Evolutionary conservation across 768 basidiomycete genomes (phyloP).

Genomic region (Fibroporia radiculosa): DNA sequence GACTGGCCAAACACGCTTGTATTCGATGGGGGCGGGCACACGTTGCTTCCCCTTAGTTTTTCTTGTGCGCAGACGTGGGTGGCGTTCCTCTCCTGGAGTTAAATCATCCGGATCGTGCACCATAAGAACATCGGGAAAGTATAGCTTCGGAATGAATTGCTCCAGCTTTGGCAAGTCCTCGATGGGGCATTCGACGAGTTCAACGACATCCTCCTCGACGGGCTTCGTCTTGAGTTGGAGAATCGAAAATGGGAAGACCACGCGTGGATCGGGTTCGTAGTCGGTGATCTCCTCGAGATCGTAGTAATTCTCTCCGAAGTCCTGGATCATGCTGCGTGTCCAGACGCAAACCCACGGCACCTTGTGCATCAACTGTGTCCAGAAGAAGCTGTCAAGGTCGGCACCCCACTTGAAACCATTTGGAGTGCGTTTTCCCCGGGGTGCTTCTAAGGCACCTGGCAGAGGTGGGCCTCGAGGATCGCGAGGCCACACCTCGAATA

Average conservation of each 20-base stretch:
- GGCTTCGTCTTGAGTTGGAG: conserved; percentile 3
- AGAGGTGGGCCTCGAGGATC: conserved; percentile 12
- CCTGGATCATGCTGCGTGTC: conserved; percentile 29
- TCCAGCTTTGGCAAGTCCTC: conserved; percentile 20
- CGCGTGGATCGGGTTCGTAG: conserved; percentile 9
- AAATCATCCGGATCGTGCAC: conserved; percentile 18
- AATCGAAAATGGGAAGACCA: conserved; percentile 12
- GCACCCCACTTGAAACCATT: conserved; percentile 14
- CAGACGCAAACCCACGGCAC: conserved; percentile 24
- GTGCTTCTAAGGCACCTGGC: conserved; percentile 4
- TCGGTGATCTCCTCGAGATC: conserved; percentile 3
- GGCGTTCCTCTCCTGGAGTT: too few species aligned
- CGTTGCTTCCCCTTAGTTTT: not conserved
- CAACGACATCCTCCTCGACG: not conserved
- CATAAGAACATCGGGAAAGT: conserved; percentile 19
- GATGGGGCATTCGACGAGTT: conserved; percentile 4
- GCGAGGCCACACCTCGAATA: conserved; percentile 13
- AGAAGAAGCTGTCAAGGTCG: conserved; percentile 6
- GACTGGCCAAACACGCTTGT: conserved; percentile 11
- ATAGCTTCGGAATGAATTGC: conserved; percentile 18
- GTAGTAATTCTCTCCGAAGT: conserved; percentile 24
- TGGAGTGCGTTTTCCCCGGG: conserved; percentile 9
- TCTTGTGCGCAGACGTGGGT: too few species aligned
- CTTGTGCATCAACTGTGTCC: conserved; percentile 7
- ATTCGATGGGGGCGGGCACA: conserved; percentile 6